A percentile compares a stretch with the other conserved stretches of the same genome.
Evolutionary conservation across 2,329 filamentous ascomycete species (phyloP).

Genomic region (Purpureocillium takamizusanense): DNA sequence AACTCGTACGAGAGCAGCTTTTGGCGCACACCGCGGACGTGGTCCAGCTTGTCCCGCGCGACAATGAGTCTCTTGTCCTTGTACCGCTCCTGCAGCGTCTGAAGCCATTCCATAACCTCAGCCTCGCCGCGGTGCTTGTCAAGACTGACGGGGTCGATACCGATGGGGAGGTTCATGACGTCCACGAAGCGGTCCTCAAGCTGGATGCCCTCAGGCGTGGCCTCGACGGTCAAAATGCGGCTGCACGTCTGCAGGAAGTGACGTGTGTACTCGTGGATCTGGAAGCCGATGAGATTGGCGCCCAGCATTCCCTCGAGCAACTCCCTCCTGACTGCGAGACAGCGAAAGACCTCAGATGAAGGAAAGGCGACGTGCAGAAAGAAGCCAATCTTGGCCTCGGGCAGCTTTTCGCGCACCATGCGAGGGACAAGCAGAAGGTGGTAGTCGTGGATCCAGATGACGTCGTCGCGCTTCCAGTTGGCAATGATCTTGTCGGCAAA

Average conservation of each 20-base stretch:
- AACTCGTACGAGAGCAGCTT: constrained; percentile 89
- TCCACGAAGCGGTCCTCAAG: constrained; percentile 91
- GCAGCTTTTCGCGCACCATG: constrained; percentile 84
- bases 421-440: constrained; percentile 80
- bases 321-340: constrained; percentile 76
- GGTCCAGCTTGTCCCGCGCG: constrained; percentile 87
- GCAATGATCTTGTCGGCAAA: constrained; percentile 86
- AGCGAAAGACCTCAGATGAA: constrained; percentile 92
- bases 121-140: constrained; percentile 59
- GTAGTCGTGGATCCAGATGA: constrained; percentile 94
- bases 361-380: constrained; percentile 94
- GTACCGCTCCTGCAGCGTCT: constrained; percentile 74
- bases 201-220: constrained; percentile 78
- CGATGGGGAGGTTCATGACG: constrained; percentile 76
- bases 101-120: constrained; percentile 71
- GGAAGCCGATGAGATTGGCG: constrained; percentile 86
- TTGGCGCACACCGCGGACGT: constrained; percentile 84
- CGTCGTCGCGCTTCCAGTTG: constrained; percentile 88
- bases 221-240: constrained; percentile 81
- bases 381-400: constrained; percentile 91
- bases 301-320: constrained; percentile 88
- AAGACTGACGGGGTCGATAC: constrained; percentile 76
- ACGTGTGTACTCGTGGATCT: constrained; percentile 84
- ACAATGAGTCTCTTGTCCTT: constrained; percentile 85
- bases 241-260: constrained; percentile 96